Evolutionary conservation across 176 grass and related monocot genomes (phyloP), one percentile per base, ranked within the genome.

Genomic region (Zoysia japonica): DNA sequence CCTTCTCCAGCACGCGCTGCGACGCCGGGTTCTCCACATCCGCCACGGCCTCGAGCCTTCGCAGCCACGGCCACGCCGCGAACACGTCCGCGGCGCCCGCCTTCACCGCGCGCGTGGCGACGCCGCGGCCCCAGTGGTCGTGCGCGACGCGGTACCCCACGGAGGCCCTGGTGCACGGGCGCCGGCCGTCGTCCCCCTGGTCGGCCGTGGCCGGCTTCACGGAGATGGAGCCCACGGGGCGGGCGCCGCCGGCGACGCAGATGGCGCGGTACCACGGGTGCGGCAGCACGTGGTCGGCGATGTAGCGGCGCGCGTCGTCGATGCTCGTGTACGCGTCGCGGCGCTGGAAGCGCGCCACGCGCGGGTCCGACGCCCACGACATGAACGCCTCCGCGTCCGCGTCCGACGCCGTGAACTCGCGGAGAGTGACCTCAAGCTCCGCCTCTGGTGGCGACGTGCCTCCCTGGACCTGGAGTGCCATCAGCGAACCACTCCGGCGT

Each of bases 1-100:
- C 91, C 85, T 97, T 93, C 89, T 97, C 91, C 72, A 92, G 91
- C 82, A 90, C 89, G 36, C 91, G 85, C 72, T 94, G 94, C 76
- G 91, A 93, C 72, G 94, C 87, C 68, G 72, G 82, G 67, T 92
- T 97, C 47, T 84, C 91, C 11, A 92, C 72, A 63, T 97, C 89
- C 1, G 89, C 91, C 9, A 97, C 50, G 2, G 91, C 94, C 68
- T 93, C 91, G 20, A 97, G 84, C 40, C 89, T 83, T 76, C 51
- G 50, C 89, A 93, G 77, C 60, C 75, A 16, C 65, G 65, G 68
- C 71, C 85, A 86, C 61, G 80, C 84, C 47, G 75, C 79, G 67
- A 93, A 84, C 47, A 72, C 88, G 5, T 49, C 76, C 7, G 48
- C 74, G 19, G 68, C 57, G 6, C 53, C 87, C 72, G 47, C 12